Percentiles rank a stretch among this genome's conserved stretches.
Evolutionary conservation across 306 rosid species (phyloP).

Genomic region (Begonia fuchsioides): DNA sequence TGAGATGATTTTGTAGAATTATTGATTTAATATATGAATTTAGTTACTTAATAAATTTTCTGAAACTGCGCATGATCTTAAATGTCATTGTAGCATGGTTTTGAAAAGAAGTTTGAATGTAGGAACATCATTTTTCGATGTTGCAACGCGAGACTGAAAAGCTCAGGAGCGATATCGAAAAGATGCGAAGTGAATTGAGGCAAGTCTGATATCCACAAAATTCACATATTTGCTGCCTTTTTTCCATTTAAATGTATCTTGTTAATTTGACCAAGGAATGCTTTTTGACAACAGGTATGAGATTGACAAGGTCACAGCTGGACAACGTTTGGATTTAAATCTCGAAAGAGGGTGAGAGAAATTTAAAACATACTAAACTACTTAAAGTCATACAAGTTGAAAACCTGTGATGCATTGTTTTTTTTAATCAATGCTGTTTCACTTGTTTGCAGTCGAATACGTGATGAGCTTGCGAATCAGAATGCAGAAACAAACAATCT

Average conservation of each 20-base stretch:
- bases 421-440: not conserved
- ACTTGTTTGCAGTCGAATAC: slow-evolving; percentile 34
- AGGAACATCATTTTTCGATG: slow-evolving; percentile 58
- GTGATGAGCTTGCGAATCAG: slow-evolving; percentile 47
- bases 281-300: slow-evolving; percentile 26
- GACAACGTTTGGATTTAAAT: slow-evolving; percentile 55
- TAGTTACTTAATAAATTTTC: too few relatives aligned
- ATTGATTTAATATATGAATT: too few relatives aligned
- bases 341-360: slow-evolving; percentile 50
- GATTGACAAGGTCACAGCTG: slow-evolving; percentile 59
- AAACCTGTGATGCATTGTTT: not conserved
- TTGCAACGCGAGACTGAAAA: slow-evolving; percentile 57
- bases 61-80: not conserved
- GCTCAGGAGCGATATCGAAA: slow-evolving; percentile 42
- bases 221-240: not conserved
- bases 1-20: too few relatives aligned
- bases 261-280: not conserved
- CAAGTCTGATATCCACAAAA: slow-evolving; percentile 10
- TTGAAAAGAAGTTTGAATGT: not conserved
- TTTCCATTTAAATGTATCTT: slow-evolving; percentile 2
- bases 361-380: not conserved
- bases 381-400: too few relatives aligned
- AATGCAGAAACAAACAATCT: slow-evolving; percentile 45
- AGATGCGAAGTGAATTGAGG: slow-evolving; percentile 68
- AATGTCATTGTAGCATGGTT: not conserved